Evolutionary conservation across 257 asterid species (phyloP).

Genomic region (Solanum appendiculatum): DNA sequence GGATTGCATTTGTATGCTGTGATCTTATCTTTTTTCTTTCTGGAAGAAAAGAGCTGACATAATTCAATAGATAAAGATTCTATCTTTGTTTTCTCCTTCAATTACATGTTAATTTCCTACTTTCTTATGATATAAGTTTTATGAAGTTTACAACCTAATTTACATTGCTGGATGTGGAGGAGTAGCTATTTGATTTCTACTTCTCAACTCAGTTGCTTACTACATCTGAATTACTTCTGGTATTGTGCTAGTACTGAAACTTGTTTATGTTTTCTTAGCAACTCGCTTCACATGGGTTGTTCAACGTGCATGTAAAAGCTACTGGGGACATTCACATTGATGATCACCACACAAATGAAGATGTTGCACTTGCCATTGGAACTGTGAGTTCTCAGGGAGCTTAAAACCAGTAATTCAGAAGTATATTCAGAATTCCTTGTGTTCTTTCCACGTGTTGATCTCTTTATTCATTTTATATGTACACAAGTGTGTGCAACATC

Average conservation of each 20-base stretch:
- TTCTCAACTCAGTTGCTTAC: not conserved
- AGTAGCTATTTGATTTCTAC: not conserved
- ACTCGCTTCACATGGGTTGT: conserved; percentile 93
- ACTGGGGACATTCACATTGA: conserved; percentile 86
- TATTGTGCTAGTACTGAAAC: not conserved
- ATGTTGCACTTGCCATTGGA: conserved; percentile 83
- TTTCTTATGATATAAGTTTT: not conserved
- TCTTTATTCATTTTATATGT: not conserved
- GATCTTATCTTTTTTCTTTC: not conserved
- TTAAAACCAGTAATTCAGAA: not conserved
- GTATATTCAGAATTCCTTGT: not conserved
- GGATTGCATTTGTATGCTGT: not conserved
- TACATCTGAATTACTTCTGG: not conserved
- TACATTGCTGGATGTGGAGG: not conserved
- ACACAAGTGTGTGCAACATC: not conserved
- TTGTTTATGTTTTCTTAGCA: conserved; percentile 40
- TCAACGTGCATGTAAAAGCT: conserved; percentile 74
- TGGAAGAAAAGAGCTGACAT: not conserved
- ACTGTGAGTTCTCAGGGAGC: conserved; percentile 37
- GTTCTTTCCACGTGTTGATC: not conserved
- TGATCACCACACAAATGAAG: conserved; percentile 96
- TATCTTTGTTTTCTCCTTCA: not conserved
- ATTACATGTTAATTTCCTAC: not conserved
- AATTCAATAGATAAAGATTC: not conserved
- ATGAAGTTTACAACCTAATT: not conserved